A percentile compares a stretch with the other conserved stretches of the same genome.
Conservation (phyloP, 2,329 filamentous ascomycete species). For the Lecanoromycetidae sp. region DNA sequence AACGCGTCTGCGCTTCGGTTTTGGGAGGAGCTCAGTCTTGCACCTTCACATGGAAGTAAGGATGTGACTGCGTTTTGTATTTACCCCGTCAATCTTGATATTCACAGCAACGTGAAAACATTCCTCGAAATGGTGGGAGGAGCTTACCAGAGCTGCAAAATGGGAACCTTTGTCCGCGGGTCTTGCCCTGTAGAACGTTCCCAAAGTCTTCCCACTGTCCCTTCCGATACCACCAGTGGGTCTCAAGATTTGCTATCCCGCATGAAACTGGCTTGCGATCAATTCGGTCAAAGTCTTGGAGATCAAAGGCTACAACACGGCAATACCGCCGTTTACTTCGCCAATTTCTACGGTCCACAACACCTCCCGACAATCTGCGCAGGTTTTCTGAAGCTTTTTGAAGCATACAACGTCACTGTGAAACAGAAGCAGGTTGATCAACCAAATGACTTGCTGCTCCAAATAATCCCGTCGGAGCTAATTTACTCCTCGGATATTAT, state of each 20-base stretch:
- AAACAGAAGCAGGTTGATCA: constrained; percentile 33
- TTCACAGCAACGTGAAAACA: constrained; percentile 46
- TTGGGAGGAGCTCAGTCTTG: constrained; percentile 69
- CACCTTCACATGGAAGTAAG: constrained; percentile 58
- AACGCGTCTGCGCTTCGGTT: constrained; percentile 63
- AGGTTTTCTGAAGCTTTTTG: constrained; percentile 61
- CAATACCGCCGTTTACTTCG: constrained; percentile 64
- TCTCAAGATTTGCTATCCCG: neutral
- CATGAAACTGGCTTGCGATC: constrained; percentile 3
- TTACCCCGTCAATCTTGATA: constrained; percentile 52
- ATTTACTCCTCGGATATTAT: constrained; percentile 52
- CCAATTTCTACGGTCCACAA: constrained; percentile 54
- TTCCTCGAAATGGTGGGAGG: constrained; percentile 59
- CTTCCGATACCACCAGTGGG: neutral
- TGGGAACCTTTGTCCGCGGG: constrained; percentile 50
- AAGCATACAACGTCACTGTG: constrained; percentile 46
- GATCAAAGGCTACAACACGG: constrained; percentile 26
- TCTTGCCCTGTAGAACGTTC: constrained; percentile 28
- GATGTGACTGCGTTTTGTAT: constrained; percentile 60
- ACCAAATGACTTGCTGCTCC: constrained; percentile 59
- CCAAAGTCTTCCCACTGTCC: constrained; percentile 21
- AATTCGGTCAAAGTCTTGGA: constrained; percentile 12
- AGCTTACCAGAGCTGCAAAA: constrained; percentile 60
- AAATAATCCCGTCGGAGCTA: constrained; percentile 59
- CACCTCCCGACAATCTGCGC: constrained; percentile 59